These are phyloP conservation scores for Piromyces sp. DNA, from an alignment of 192 early-diverging fungal genomes.

Conservation along the genomic window DNA sequence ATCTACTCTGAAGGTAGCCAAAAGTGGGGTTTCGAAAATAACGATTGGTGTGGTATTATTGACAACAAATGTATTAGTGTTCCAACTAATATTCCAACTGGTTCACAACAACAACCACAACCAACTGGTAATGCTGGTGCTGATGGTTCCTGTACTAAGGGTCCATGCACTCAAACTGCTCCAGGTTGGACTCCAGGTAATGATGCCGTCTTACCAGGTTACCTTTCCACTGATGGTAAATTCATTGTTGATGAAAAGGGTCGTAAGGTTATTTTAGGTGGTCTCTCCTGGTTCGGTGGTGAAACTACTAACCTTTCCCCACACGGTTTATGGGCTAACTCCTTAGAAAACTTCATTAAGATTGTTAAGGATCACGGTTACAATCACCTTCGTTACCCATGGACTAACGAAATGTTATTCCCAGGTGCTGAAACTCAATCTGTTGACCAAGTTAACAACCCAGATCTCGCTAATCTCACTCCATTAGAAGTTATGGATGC, in stretches of 20 bases:
- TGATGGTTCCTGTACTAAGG: no score
- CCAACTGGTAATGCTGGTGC: neutral
- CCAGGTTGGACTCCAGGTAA: neutral
- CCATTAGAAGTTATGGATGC: slow-evolving; percentile 10
- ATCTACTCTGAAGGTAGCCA: neutral
- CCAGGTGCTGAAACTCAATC: neutral
- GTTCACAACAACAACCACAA: neutral
- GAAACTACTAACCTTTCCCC: slow-evolving; percentile 3
- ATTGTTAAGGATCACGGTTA: slow-evolving; percentile 3
- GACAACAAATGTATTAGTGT: neutral
- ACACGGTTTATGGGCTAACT: slow-evolving; percentile 6
- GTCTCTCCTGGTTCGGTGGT: slow-evolving; percentile 6
- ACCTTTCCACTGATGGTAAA: neutral
- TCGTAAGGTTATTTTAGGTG: slow-evolving; percentile 4
- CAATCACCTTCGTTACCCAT: slow-evolving; percentile 10
- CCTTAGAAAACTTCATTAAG: slow-evolving; percentile 1
- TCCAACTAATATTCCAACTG: no score
- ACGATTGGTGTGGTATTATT: neutral
- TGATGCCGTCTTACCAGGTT: neutral
- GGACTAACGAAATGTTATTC: slow-evolving; percentile 10
- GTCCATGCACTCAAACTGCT: neutral
- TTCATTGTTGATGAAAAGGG: slow-evolving; percentile 6
- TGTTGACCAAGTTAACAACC: slow-evolving; percentile 9
- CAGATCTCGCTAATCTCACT: slow-evolving; percentile 7
- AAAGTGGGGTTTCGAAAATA: neutral